Conservation (phyloP, 2,329 filamentous ascomycete species). For the Seiridium unicorne region DNA sequence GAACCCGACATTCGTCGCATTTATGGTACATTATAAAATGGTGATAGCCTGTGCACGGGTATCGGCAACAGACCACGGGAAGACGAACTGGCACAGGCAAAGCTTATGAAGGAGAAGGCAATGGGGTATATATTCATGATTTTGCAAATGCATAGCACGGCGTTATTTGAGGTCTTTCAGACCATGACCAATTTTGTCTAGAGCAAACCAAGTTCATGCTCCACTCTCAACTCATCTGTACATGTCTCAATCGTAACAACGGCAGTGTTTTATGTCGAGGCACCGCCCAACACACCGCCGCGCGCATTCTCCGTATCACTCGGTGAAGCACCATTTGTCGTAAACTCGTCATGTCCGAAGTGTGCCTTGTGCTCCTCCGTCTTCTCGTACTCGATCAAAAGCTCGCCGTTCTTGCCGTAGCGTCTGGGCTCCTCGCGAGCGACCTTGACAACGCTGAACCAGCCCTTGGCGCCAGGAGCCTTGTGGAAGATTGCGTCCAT, state of each 20-base stretch:
- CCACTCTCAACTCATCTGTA: no score
- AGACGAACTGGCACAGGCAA: neutral
- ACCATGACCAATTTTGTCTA: neutral
- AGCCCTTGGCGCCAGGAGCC: conserved; percentile 40
- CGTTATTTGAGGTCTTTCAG: neutral
- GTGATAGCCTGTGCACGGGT: neutral
- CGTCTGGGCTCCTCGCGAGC: conserved; percentile 49
- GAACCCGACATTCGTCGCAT: no score
- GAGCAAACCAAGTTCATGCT: no score
- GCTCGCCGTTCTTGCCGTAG: conserved; percentile 59
- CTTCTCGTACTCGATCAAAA: conserved; percentile 47
- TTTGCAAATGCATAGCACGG: conserved; percentile 4
- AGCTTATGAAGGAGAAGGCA: neutral
- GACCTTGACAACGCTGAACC: conserved; percentile 38
- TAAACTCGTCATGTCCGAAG: conserved; percentile 5
- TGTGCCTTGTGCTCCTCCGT: conserved; percentile 35
- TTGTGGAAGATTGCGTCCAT: conserved; percentile 66
- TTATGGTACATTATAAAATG: no score
- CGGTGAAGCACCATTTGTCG: neutral
- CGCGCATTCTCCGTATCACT: neutral
- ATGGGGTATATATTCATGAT: conserved; percentile 3
- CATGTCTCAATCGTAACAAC: no score
- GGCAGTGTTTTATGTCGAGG: neutral
- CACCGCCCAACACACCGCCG: neutral
- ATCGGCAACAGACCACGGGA: neutral